These are phyloP conservation scores for Schwanniomyces occidentalis DNA, from an alignment of 805 yeast species.

Conservation along the genomic window DNA sequence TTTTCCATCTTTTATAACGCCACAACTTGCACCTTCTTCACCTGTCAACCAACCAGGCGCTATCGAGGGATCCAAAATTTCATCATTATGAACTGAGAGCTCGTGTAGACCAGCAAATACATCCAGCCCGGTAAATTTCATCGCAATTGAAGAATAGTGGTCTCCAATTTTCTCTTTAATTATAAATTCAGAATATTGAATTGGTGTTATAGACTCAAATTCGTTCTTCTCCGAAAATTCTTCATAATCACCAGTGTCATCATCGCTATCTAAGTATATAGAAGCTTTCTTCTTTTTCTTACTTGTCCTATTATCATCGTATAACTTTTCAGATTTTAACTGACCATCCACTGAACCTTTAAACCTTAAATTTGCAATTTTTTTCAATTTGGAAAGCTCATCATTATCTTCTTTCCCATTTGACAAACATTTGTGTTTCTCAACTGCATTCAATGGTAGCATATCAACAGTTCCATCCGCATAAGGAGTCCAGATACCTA, in stretches of 20 bases:
- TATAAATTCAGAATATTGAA: constrained; percentile 50
- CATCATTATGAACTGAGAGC: constrained; percentile 44
- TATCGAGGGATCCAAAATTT: constrained; percentile 50
- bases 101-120: constrained; percentile 79
- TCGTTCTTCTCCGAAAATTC: constrained; percentile 24
- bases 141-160: constrained; percentile 22
- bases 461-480: constrained; percentile 68
- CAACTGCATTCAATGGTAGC: constrained; percentile 54
- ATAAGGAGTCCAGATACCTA: constrained; percentile 74
- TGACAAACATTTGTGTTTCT: constrained; percentile 34
- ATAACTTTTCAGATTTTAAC: constrained; percentile 35
- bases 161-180: constrained; percentile 32
- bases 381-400: constrained; percentile 21
- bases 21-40: constrained; percentile 59
- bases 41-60: constrained; percentile 82
- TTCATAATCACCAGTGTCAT: constrained; percentile 17
- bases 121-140: constrained; percentile 62
- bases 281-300: constrained; percentile 6
- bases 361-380: constrained; percentile 57
- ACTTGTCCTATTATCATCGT: constrained; percentile 31
- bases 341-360: constrained; percentile 52
- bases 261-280: constrained; percentile 10
- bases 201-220: constrained; percentile 58
- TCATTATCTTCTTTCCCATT: constrained; percentile 8
- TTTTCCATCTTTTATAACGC: constrained; percentile 30